These are phyloP conservation scores for Globisporangium orthogonon DNA, from an alignment of 352 stramenopile genomes.

Conservation along the genomic window DNA sequence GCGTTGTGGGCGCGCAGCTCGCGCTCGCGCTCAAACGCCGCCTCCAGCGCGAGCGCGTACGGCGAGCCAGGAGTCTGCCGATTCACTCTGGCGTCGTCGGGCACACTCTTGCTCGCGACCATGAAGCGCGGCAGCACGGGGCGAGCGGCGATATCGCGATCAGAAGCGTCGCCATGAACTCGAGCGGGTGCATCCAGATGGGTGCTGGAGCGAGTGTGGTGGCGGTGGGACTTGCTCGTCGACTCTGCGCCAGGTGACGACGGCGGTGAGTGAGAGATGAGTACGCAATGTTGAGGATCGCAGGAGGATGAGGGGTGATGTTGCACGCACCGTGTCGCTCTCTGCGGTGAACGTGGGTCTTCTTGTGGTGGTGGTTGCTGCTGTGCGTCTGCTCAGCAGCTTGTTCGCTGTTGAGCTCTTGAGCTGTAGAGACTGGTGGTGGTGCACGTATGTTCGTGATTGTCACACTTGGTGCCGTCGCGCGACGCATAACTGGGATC, in stretches of 20 bases:
- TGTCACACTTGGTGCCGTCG: neutral
- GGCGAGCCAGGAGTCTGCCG: conserved; percentile 13
- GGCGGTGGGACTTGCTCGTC: too few species aligned
- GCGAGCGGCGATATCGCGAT: neutral
- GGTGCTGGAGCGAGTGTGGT: conserved; percentile 2
- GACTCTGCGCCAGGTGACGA: too few species aligned
- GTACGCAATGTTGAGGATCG: too few species aligned
- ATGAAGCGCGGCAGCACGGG: conserved; percentile 52
- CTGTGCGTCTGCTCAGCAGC: too few species aligned
- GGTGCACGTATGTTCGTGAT: too few species aligned
- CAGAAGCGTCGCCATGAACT: neutral
- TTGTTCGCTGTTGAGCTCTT: neutral
- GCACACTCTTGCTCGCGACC: conserved; percentile 19
- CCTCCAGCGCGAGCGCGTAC: conserved; percentile 23
- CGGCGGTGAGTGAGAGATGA: too few species aligned
- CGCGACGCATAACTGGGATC: neutral
- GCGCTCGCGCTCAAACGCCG: conserved; percentile 25
- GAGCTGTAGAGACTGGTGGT: neutral
- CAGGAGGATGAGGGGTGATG: neutral
- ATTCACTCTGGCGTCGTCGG: conserved; percentile 7
- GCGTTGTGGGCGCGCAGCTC: conserved; percentile 11
- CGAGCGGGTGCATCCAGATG: neutral
- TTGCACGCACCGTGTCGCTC: neutral
- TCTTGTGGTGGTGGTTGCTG: conserved; percentile 1
- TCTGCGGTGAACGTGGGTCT: neutral